Conservation (phyloP, 2,329 filamentous ascomycete genomes). For the Penicillium sp. region DNA sequence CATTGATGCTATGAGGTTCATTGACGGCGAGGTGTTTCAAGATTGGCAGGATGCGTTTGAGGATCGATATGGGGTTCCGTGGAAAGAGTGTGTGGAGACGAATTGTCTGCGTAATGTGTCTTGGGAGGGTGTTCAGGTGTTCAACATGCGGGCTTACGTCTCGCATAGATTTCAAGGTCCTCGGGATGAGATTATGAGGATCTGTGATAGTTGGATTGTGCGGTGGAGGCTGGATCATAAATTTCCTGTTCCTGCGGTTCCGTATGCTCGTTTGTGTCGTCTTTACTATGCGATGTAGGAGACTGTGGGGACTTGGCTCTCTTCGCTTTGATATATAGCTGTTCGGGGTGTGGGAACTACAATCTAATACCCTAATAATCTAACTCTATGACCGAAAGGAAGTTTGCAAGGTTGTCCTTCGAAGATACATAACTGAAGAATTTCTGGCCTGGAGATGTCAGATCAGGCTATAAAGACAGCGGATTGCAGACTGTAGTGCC, state of each 20-base stretch:
- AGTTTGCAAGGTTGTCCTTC: too few species aligned
- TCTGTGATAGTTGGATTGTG: neutral
- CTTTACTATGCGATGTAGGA: too few species aligned
- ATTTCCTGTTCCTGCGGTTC: too few species aligned
- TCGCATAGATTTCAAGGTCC: neutral
- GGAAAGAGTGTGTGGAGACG: neutral
- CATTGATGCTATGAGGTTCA: neutral
- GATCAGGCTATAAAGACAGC: neutral
- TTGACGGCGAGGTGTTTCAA: neutral
- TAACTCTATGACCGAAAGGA: too few species aligned
- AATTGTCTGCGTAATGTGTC: neutral
- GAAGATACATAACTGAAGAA: too few species aligned
- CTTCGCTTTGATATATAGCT: too few species aligned
- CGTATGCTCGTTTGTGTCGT: too few species aligned
- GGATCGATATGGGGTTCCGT: neutral
- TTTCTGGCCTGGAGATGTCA: too few species aligned
- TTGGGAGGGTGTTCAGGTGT: neutral
- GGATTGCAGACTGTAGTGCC: too few species aligned
- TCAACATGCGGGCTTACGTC: conserved; percentile 1
- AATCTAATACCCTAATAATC: too few species aligned
- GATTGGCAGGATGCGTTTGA: neutral
- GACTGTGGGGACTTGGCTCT: too few species aligned
- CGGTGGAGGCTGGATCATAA: neutral
- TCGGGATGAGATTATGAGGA: neutral
- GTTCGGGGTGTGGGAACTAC: too few species aligned